phyloP scores from a whole-genome alignment of 768 basidiomycete species.

The Psilocybe cubensis region DNA sequence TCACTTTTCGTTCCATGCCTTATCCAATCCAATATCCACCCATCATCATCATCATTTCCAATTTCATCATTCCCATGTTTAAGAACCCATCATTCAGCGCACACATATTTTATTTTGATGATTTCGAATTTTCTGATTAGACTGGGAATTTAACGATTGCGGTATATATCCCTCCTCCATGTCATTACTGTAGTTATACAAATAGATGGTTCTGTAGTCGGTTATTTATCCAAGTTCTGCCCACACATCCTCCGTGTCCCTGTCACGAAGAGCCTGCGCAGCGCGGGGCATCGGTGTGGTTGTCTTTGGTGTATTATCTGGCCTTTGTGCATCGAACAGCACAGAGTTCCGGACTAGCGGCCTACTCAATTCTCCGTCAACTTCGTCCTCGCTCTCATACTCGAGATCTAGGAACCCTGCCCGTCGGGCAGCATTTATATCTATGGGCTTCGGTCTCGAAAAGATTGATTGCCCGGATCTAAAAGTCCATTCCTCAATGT shows the following conservation, averaged over 20 bases:
- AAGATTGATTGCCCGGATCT: slow-evolving; percentile 92
- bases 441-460: slow-evolving; percentile 84
- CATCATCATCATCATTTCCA: background rate
- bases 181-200: background rate
- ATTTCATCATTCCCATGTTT: background rate
- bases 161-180: background rate
- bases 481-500: background rate
- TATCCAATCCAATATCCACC: too few species aligned
- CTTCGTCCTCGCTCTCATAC: slow-evolving; percentile 66
- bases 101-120: background rate
- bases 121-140: background rate
- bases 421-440: slow-evolving; percentile 71
- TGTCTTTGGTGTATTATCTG: slow-evolving; percentile 28
- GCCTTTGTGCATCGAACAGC: slow-evolving; percentile 59
- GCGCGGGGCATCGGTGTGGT: slow-evolving; percentile 65
- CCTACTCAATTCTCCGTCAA: slow-evolving; percentile 60
- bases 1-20: background rate
- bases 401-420: slow-evolving; percentile 79
- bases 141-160: background rate
- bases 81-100: background rate
- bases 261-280: slow-evolving; percentile 53
- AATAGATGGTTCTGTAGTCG: background rate
- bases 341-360: slow-evolving; percentile 64
- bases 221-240: slow-evolving; percentile 56
- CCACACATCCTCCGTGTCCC: slow-evolving; percentile 75